Base-by-base conservation (phyloP, 345 rosid species). In the Brassica incana region DNA sequence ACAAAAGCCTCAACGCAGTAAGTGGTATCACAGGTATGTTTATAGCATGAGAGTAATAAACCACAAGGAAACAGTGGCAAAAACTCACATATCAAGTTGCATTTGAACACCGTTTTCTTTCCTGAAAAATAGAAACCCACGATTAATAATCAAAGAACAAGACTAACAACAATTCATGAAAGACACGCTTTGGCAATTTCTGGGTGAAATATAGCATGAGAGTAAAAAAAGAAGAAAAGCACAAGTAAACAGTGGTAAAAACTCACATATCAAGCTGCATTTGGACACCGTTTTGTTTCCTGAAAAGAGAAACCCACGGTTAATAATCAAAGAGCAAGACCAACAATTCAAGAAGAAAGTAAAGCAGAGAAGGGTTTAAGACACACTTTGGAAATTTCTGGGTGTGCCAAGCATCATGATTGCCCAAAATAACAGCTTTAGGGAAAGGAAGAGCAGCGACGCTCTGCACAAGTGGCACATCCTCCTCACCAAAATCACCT, bases 401-500 rank as follows among this genome's bases (percentile, higher is more conserved):
- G 11, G 97, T 90, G 78, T 33, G 62, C 98, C 97, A 90, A 65
- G 94, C 83, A 84, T 94, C 98, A 81, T 92, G 98, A 82, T 94
- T 94, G 33, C 97, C 96, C 85, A 90, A 82, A 67, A 90, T 88
- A 67, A 86, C 90, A 74, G 92, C 95, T 86, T 92, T 92, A 27
- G 91, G 85, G 81, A 90, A 86, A 56, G 86, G 50, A 65, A 92
- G 89, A 65, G 78, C 83, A 0, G 94, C 89, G 66, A 92, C 84
- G 58, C 86, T 88, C 69, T 83, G 89, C 48, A 92, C 97, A 7
- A 92, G 85, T 69, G 89, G 83, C 5, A 87, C 91, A 73, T 92
- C 86, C 85, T 88, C 94, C 67, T 92, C 80, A 32, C 94, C 98
- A 82, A 90, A 92, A 88, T 94, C 98, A 88, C 98, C 98, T 93